Base-by-base conservation (phyloP, 164 flowering plant species). In the Nymphaea colorata region DNA sequence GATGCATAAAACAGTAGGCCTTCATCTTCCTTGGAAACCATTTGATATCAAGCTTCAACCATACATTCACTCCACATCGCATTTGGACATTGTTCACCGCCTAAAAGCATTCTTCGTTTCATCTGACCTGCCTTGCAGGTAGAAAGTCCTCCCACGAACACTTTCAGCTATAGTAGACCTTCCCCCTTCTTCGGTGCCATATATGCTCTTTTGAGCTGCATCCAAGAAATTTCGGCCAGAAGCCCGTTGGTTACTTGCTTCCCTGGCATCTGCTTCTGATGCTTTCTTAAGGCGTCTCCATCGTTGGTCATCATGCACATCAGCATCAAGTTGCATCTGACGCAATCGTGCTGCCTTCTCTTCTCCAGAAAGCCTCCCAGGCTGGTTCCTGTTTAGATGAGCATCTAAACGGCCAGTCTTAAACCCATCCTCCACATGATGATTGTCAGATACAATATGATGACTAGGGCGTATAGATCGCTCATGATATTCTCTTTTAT, bases 171-270 rank as follows among this genome's bases (percentile, higher is more conserved):
- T 84, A 4, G 96, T 87, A 42, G 89, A 75, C 79, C 96, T 83
- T 66, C 98, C 96, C n/a, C 96, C 99, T 53, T 81, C 83, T 66
- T 83, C 98, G 67, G 98, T 84, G 66, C 98, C 98, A 76, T 85
- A 91, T 0, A 87, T 81, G 66, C 87, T 87, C 76, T 72, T 87
- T 2, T 84, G 85, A 69, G 88, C 86, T 73, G 77, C 88, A 75
- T 91, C 90, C 78, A 94, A 72, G 76, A 91, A 94, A 69, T 77
- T 83, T 57, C 68, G 75, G 44, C 91, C 85, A 18, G 74, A 57
- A 53, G 72, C 59, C 1, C 62, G 41, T 2, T 65, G 78, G 3
- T 44, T 79, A 4, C 67, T 66, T 70, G 84, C 88, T 73, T 89
- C 97, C 17, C 65, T 73, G 0, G 87, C 89, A 76, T 91, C 98